Evolutionary conservation across 176 grass and related monocot genomes (phyloP).

Genomic region (Ananas comosus): DNA sequence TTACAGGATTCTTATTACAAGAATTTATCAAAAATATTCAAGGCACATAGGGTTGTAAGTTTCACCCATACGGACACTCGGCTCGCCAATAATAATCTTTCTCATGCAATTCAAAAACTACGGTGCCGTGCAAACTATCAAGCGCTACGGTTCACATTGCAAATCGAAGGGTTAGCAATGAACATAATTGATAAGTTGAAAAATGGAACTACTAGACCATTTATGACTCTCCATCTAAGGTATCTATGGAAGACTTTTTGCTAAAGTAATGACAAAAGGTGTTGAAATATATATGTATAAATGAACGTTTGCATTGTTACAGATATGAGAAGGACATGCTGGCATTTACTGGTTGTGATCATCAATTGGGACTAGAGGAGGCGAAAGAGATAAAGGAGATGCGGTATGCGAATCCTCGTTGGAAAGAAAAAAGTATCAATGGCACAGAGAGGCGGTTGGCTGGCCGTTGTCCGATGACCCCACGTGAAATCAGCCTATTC

Average conservation of each 20-base stretch:
- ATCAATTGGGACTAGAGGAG: slow-evolving; percentile 20
- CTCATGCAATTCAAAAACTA: slow-evolving; percentile 9
- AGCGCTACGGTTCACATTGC: slow-evolving; percentile 5
- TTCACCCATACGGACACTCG: slow-evolving; percentile 16
- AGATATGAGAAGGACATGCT: slow-evolving; percentile 44
- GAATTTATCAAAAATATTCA: not conserved
- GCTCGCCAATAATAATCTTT: slow-evolving; percentile 14
- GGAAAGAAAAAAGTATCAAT: slow-evolving; percentile 24
- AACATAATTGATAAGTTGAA: slow-evolving; percentile 5
- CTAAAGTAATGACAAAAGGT: not conserved
- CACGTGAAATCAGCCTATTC: slow-evolving; percentile 14
- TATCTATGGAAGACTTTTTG: not conserved
- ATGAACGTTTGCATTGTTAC: not conserved
- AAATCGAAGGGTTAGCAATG: slow-evolving; percentile 7
- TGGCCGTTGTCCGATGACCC: slow-evolving; percentile 31
- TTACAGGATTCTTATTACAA: slow-evolving; percentile 17
- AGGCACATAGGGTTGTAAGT: not conserved
- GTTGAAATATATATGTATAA: not conserved
- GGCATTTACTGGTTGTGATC: slow-evolving; percentile 23
- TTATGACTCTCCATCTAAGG: slow-evolving; percentile 22
- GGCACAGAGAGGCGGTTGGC: slow-evolving; percentile 13
- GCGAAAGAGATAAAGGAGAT: slow-evolving; percentile 11
- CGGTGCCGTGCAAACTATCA: slow-evolving; percentile 19
- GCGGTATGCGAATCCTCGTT: slow-evolving; percentile 14
- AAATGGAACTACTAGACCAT: not conserved